These are phyloP conservation scores for Cutaneotrichosporon cyanovorans DNA, from an alignment of 1,284 basidiomycete genomes.

Conservation along the genomic window DNA sequence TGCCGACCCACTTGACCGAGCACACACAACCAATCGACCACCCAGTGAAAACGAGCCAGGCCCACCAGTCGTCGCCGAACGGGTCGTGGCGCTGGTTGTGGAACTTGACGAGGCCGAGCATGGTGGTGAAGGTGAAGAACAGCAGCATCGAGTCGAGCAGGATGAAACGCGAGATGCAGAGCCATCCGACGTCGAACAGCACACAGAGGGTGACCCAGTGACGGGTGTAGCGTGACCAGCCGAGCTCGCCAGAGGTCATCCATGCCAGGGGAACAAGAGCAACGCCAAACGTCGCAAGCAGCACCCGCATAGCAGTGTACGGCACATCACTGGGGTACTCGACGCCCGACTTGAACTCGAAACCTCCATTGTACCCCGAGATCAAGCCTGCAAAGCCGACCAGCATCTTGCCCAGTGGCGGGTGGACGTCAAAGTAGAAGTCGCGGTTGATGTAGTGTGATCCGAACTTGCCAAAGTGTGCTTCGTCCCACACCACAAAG, in stretches of 20 bases:
- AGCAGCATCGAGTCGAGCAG: constrained; percentile 95
- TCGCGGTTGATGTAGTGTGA: constrained; percentile 71
- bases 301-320: constrained; percentile 88
- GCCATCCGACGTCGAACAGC: constrained; percentile 86
- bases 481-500: constrained; percentile 95
- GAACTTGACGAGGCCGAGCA: constrained; percentile 91
- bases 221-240: constrained; percentile 80
- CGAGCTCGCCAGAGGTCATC: constrained; percentile 92
- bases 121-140: constrained; percentile 95
- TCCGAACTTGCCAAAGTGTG: constrained; percentile 96
- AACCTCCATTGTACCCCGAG: constrained; percentile 82
- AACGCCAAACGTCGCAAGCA: constrained; percentile 89
- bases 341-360: constrained; percentile 91
- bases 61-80: constrained; percentile 93
- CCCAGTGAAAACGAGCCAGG: constrained; percentile 86
- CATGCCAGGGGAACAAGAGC: constrained; percentile 91
- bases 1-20: constrained; percentile 92
- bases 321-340: constrained; percentile 78
- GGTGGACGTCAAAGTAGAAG: constrained; percentile 66
- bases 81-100: constrained; percentile 90
- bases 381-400: constrained; percentile 87
- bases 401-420: constrained; percentile 96
- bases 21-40: constrained; percentile 91
- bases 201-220: constrained; percentile 94
- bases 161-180: constrained; percentile 94